These are phyloP conservation scores for Terana coerulea DNA, from an alignment of 768 basidiomycete genomes.

Conservation along the genomic window DNA sequence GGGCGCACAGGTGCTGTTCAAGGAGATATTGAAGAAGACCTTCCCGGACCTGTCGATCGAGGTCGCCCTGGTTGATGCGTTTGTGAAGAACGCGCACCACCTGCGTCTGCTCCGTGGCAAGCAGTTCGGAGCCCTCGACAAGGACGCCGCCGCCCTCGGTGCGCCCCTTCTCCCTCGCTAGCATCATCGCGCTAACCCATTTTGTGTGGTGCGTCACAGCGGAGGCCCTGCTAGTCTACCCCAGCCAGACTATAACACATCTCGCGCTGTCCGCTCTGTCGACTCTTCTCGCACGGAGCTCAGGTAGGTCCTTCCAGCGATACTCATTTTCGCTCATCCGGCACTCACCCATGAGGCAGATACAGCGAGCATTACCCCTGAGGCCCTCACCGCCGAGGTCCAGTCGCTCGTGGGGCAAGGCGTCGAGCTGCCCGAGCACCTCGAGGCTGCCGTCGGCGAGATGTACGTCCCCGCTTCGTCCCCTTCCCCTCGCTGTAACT, in stretches of 20 bases:
- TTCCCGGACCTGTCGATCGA: constrained; percentile 44
- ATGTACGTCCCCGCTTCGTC: constrained; percentile 48
- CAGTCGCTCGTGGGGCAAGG: constrained; percentile 46
- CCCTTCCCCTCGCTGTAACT: not conserved
- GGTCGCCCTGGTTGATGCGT: constrained; percentile 57
- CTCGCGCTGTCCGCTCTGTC: constrained; percentile 67
- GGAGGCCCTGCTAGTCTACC: constrained; percentile 22
- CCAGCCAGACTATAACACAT: constrained; percentile 65
- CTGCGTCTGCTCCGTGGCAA: constrained; percentile 62
- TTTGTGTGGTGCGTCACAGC: constrained; percentile 11
- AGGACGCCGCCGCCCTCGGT: constrained; percentile 49
- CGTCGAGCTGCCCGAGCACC: constrained; percentile 45
- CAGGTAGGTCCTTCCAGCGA: constrained; percentile 14
- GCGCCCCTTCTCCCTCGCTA: constrained; percentile 15
- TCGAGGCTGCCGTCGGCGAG: constrained; percentile 66
- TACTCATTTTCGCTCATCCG: not conserved
- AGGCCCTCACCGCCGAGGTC: constrained; percentile 51
- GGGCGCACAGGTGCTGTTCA: constrained; percentile 24
- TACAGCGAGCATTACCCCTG: constrained; percentile 38
- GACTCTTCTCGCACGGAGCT: constrained; percentile 20
- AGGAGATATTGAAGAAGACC: constrained; percentile 38
- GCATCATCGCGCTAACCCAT: not conserved
- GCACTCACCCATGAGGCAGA: constrained; percentile 19
- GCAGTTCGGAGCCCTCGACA: constrained; percentile 55
- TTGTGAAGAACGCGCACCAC: constrained; percentile 79